Percentiles rank a stretch among this genome's conserved stretches.
Evolutionary conservation across 2,329 filamentous ascomycete species (phyloP).

Genomic region (Penicillium brasilianum): DNA sequence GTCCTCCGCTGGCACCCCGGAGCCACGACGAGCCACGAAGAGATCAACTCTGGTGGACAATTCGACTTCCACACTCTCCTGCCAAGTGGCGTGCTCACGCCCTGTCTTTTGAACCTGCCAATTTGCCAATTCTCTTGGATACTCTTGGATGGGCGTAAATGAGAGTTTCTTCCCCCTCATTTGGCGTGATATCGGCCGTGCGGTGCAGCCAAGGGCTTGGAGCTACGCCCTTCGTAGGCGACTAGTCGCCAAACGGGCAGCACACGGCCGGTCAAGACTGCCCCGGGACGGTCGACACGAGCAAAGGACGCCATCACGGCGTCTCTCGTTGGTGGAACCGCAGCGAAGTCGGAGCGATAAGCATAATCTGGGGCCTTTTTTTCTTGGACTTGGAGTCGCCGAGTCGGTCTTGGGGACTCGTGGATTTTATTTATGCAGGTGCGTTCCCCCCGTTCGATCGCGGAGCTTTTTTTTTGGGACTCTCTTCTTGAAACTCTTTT

Average conservation of each 20-base stretch:
- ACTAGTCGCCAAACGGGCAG: slow-evolving; percentile 10
- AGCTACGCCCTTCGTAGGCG: slow-evolving; percentile 15
- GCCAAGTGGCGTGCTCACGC: background rate
- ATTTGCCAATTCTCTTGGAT: slow-evolving; percentile 11
- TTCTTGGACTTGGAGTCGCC: background rate
- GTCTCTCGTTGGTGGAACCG: slow-evolving; percentile 17
- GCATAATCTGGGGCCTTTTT: background rate
- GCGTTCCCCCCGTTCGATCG: slow-evolving; percentile 5
- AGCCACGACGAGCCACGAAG: background rate
- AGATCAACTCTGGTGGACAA: background rate
- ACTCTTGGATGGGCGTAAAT: background rate
- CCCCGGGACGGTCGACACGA: background rate
- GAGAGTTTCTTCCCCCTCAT: background rate
- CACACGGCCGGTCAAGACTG: background rate
- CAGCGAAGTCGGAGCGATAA: slow-evolving; percentile 31
- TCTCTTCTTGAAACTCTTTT: background rate
- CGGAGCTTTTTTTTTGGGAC: background rate
- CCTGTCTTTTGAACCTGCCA: background rate
- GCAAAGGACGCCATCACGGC: background rate
- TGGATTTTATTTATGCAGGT: slow-evolving; percentile 17
- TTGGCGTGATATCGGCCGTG: background rate
- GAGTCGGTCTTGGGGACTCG: background rate
- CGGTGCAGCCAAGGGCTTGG: slow-evolving; percentile 21
- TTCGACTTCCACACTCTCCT: background rate
- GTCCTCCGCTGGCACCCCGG: slow-evolving; percentile 6